These are phyloP conservation scores for Phytophthora vignae DNA, from an alignment of 352 stramenopile genomes.

Conservation along the genomic window DNA sequence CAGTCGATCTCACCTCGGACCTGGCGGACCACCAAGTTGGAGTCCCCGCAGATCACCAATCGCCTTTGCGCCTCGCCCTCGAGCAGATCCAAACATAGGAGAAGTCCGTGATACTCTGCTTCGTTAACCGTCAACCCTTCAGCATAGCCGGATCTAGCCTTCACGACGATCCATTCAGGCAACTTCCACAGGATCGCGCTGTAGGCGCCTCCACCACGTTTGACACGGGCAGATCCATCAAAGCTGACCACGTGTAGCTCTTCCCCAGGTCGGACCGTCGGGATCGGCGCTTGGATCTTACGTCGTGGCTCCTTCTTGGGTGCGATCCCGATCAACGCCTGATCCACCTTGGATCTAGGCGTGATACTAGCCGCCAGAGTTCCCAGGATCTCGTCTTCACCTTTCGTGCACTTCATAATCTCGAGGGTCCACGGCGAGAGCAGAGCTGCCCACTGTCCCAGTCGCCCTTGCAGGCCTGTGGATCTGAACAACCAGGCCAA, in stretches of 20 bases:
- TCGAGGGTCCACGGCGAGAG: no score
- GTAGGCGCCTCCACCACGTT: background rate
- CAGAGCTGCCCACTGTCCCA: no score
- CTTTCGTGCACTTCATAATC: no score
- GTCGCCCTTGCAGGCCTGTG: background rate
- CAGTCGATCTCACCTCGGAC: constrained; percentile 18
- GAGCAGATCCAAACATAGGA: constrained; percentile 1
- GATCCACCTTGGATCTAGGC: no score
- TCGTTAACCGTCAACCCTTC: constrained; percentile 1
- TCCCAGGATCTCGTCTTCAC: no score
- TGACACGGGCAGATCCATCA: constrained; percentile 7
- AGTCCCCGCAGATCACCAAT: constrained; percentile 9
- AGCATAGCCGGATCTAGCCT: background rate
- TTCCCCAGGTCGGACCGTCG: background rate
- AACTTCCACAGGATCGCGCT: constrained; percentile 9
- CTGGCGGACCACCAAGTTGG: constrained; percentile 4
- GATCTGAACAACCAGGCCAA: constrained; percentile 17
- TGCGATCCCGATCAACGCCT: no score
- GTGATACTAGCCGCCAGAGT: no score
- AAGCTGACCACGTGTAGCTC: constrained; percentile 2
- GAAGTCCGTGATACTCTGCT: constrained; percentile 2
- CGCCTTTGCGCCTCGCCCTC: background rate
- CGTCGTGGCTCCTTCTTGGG: no score
- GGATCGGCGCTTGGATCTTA: background rate
- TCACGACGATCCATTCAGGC: background rate